Conservation (phyloP, 352 stramenopile genomes). For the Peronospora belbahrii region DNA sequence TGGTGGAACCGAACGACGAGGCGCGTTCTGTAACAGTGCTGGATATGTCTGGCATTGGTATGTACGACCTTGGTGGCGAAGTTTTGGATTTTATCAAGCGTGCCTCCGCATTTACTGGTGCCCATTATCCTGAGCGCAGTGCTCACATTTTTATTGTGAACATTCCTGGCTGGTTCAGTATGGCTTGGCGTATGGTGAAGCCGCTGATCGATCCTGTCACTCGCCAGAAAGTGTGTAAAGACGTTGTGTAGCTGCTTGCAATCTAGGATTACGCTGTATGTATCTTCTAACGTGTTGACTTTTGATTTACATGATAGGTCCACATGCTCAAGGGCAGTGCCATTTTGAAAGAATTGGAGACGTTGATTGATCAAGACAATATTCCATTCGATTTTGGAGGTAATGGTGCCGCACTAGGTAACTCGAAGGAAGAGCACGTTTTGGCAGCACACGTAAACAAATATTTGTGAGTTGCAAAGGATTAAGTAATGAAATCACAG, state of each 20-base stretch:
- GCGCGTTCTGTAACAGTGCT: conserved; percentile 78
- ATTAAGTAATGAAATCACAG: conserved; percentile 10
- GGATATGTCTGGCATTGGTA: conserved; percentile 78
- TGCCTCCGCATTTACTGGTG: conserved; percentile 79
- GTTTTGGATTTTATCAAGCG: conserved; percentile 87
- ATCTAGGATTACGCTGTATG: not conserved
- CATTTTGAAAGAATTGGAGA: conserved; percentile 66
- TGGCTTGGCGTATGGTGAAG: conserved; percentile 91
- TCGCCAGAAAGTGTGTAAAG: conserved; percentile 84
- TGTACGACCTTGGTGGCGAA: conserved; percentile 83
- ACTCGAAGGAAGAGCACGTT: conserved; percentile 63
- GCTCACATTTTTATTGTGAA: conserved; percentile 95
- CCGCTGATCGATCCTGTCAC: conserved; percentile 90
- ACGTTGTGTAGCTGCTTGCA: not conserved
- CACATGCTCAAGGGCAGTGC: conserved; percentile 79
- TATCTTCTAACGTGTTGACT: conserved; percentile 1
- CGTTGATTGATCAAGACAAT: conserved; percentile 57
- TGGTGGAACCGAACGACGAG: conserved; percentile 67
- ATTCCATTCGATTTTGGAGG: conserved; percentile 72
- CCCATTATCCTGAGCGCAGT: conserved; percentile 90
- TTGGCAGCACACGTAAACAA: conserved; percentile 63
- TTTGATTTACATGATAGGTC: conserved; percentile 29
- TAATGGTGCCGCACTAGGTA: conserved; percentile 42
- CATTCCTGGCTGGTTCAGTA: conserved; percentile 92
- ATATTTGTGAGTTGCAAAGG: conserved; percentile 34